These are phyloP conservation scores for Osmanthus fragrans DNA, from an alignment of 257 asterid genomes.

Conservation along the genomic window DNA sequence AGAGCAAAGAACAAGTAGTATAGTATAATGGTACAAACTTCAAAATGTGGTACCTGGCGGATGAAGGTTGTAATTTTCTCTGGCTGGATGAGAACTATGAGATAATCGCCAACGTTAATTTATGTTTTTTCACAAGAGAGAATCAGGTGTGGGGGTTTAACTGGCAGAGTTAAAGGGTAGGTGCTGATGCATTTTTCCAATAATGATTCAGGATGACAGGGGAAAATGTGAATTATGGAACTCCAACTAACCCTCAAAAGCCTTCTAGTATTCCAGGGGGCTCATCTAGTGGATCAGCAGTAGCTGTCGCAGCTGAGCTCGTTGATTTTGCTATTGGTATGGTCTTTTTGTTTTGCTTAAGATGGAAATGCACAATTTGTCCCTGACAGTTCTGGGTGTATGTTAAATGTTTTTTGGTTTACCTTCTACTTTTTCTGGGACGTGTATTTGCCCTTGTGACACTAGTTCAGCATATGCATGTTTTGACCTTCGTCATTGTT, in stretches of 20 bases:
- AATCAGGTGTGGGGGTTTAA: not conserved
- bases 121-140: not conserved
- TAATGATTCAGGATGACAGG: conserved; percentile 76
- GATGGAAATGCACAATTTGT: not conserved
- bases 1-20: not conserved
- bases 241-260: conserved; percentile 76
- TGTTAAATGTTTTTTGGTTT: not conserved
- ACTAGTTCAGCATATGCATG: not conserved
- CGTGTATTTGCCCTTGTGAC: conserved; percentile 3
- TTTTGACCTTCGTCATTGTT: conserved; percentile 15
- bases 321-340: conserved; percentile 90
- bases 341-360: conserved; percentile 17
- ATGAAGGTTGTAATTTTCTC: conserved; percentile 13
- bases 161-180: not conserved
- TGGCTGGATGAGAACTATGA: not conserved
- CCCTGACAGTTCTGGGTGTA: not conserved
- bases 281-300: conserved; percentile 92
- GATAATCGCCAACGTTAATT: not conserved
- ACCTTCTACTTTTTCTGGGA: not conserved
- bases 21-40: not conserved
- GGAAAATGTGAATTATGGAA: conserved; percentile 65
- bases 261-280: conserved; percentile 89
- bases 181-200: conserved; percentile 24
- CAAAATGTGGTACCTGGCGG: not conserved
- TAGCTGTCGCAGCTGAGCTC: conserved; percentile 78